These are phyloP conservation scores for Astrocystis sublimbata DNA, from an alignment of 495 filamentous ascomycete species.

Conservation along the genomic window DNA sequence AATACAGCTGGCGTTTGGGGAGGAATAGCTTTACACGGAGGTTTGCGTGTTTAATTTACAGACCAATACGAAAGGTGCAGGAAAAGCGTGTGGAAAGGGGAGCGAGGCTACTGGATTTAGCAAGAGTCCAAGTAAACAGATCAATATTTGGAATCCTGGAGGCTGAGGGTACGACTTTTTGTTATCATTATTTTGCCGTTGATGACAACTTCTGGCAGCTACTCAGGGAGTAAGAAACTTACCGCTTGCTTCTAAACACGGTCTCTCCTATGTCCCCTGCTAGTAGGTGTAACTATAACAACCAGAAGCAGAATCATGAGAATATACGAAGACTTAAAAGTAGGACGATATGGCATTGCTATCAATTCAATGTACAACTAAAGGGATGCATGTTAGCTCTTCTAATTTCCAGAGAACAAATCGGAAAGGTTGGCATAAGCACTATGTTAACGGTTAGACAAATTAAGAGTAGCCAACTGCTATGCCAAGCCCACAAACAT, in stretches of 20 bases:
- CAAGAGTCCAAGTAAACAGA: neutral
- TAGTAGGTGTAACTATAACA: no score
- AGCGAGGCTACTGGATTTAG: neutral
- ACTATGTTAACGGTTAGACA: neutral
- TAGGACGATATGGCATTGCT: no score
- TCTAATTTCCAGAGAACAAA: no score
- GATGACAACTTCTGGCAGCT: neutral
- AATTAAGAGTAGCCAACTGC: neutral
- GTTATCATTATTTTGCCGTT: neutral
- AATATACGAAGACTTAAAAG: no score
- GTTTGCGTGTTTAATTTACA: neutral
- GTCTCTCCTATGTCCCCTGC: no score
- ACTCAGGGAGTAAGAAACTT: neutral
- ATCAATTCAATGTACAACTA: no score
- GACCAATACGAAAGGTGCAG: neutral
- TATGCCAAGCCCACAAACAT: neutral
- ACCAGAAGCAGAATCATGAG: no score
- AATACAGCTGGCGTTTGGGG: neutral
- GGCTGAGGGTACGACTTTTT: neutral
- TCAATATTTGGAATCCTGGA: neutral
- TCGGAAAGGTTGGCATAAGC: neutral
- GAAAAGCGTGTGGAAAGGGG: neutral
- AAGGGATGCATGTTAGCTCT: no score
- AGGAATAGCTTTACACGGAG: neutral
- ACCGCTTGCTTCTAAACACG: no score